Percentiles rank a stretch among this genome's conserved stretches.
Evolutionary conservation across 768 basidiomycete genomes (phyloP).

Genomic region (Mrakia blollopis): DNA sequence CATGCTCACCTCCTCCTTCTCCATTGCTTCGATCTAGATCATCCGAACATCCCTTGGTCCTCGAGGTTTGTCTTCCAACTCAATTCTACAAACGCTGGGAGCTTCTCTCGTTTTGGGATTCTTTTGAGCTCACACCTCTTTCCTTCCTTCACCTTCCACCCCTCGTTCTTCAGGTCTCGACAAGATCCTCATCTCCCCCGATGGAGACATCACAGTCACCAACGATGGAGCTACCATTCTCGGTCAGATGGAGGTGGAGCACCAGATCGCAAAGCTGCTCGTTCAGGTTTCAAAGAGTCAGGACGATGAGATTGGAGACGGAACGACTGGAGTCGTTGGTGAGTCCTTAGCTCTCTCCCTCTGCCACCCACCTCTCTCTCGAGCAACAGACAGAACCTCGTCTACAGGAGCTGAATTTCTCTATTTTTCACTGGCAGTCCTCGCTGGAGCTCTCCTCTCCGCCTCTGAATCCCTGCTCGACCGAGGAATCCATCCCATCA

Average conservation of each 20-base stretch:
- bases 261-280: conserved; percentile 96
- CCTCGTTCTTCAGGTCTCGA: conserved; percentile 57
- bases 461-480: conserved; percentile 95
- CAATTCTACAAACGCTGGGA: neutral
- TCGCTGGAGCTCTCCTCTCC: conserved; percentile 94
- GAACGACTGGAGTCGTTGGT: conserved; percentile 99
- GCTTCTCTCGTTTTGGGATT: neutral
- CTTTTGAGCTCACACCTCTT: conserved; percentile 6
- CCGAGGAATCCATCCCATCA: conserved; percentile 96
- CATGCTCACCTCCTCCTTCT: neutral
- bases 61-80: conserved; percentile 56
- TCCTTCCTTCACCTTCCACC: neutral
- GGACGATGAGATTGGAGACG: conserved; percentile 99
- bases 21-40: conserved; percentile 51
- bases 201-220: conserved; percentile 98
- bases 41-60: conserved; percentile 92
- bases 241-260: conserved; percentile 98
- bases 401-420: neutral
- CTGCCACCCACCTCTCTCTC: too few relatives aligned
- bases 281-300: conserved; percentile 96
- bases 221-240: conserved; percentile 99
- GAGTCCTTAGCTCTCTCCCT: conserved; percentile 44
- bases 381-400: conserved; percentile 66
- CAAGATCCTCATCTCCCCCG: conserved; percentile 56
- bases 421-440: conserved; percentile 54